Evolutionary conservation across 2,329 filamentous ascomycete genomes (phyloP), one percentile per base, ranked within the genome.

Genomic region (Penicillium olsonii): DNA sequence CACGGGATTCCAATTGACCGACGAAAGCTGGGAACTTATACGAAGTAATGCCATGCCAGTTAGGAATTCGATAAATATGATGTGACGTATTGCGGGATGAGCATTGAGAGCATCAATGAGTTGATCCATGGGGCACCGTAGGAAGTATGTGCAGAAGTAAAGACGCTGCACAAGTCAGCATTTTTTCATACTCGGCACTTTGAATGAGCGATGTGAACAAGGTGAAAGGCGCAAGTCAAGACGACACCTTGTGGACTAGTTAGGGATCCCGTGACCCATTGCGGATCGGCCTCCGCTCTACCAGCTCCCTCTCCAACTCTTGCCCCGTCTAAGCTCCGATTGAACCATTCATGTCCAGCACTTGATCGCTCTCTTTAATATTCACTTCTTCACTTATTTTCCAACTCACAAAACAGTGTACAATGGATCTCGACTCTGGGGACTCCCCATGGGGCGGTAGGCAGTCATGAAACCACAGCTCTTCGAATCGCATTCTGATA

Each of bases 381-480:
- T 18, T 17, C 2, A 20, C 2, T n/a, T 39, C 6, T 33, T 31
- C 12, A 5, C 14, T 29, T 18, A 20, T 37, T 29, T 41, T 29
- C 19, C 12, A 34, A 20, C 40, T 18, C 17, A 35, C 20, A 39
- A n/a, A 19, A 37, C 31, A 31, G 22, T 14, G 35, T 43, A 45
- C 50, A 57, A 74, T 74, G 71, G 71, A 74, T 63, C 54, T 75
- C 50, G 71, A 73, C 47, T 58, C 65, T 53, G 70, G 70, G 44
- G 75, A 77, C 63, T 78, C 75, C 52, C 75, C 75, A 45, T 78
- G 75, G 75, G 75, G 72, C 62, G 75, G 75, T 78, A 59, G 60
- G 58, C 62, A 63, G 48, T 63, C 53, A 59, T 49, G 48, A 58
- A 54, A 50, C 53, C 54, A 55, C 53, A 60, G 55, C 59, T 55